Conservation (phyloP, 192 early-diverging fungal species). For the Mortierella claussenii region DNA sequence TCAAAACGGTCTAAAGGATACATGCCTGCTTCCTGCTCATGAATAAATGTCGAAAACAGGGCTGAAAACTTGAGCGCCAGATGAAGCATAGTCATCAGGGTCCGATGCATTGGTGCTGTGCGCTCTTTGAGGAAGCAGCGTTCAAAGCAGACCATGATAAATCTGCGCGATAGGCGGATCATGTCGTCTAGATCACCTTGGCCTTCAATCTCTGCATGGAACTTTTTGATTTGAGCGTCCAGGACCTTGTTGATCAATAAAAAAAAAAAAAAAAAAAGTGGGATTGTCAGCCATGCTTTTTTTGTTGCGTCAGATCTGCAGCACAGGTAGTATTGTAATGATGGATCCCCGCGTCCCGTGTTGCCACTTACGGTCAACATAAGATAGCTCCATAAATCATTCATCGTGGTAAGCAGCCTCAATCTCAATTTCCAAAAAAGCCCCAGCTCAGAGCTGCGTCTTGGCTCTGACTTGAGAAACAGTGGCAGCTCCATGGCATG, state of each 20-base stretch:
- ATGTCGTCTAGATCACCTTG: constrained; percentile 46
- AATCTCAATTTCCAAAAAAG: constrained; percentile 35
- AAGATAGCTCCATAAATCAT: constrained; percentile 50
- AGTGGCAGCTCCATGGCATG: constrained; percentile 19
- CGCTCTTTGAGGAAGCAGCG: constrained; percentile 44
- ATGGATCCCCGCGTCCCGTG: neutral
- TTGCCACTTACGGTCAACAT: constrained; percentile 39
- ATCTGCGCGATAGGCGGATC: constrained; percentile 15
- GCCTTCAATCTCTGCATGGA: constrained; percentile 16
- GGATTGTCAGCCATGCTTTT: neutral
- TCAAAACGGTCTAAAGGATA: too few species aligned
- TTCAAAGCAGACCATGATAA: constrained; percentile 37
- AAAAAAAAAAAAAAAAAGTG: neutral
- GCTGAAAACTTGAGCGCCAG: constrained; percentile 33
- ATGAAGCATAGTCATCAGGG: constrained; percentile 32
- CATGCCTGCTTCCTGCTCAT: constrained; percentile 5
- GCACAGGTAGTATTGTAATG: neutral
- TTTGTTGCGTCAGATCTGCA: neutral
- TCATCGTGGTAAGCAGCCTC: constrained; percentile 24
- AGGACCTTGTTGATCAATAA: neutral
- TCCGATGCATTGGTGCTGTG: constrained; percentile 29
- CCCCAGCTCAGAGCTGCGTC: neutral
- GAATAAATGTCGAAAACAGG: constrained; percentile 23
- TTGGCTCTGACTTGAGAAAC: constrained; percentile 32
- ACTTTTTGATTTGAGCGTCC: constrained; percentile 34